Conservation (phyloP, 2,329 filamentous ascomycete genomes). For the Didymella pomorum region DNA sequence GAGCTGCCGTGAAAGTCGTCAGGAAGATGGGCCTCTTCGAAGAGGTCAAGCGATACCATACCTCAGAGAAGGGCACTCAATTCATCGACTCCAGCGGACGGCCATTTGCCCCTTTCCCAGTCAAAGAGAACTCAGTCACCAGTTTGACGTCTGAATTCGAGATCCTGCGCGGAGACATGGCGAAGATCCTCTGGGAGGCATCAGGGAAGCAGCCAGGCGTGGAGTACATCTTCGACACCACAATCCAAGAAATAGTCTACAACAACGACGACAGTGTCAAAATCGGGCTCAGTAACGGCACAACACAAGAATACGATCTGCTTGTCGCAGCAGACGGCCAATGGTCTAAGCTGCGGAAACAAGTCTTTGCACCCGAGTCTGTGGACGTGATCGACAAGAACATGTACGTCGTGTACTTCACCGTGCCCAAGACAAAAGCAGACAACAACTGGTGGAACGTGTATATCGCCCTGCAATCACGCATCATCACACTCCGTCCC, state of each 20-base stretch:
- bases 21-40: conserved; percentile 50
- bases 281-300: conserved; percentile 56
- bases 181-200: conserved; percentile 40
- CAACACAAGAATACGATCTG: conserved; percentile 57
- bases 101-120: conserved; percentile 26
- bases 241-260: conserved; percentile 36
- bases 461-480: conserved; percentile 49
- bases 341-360: conserved; percentile 55
- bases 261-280: conserved; percentile 50
- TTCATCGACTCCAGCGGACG: conserved; percentile 39
- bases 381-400: conserved; percentile 29
- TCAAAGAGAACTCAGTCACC: conserved; percentile 26
- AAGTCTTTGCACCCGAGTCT: conserved; percentile 33
- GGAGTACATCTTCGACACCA: conserved; percentile 24
- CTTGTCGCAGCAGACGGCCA: conserved; percentile 66
- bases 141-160: conserved; percentile 34
- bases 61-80: conserved; percentile 51
- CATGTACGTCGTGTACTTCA: conserved; percentile 50
- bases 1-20: conserved; percentile 52
- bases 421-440: conserved; percentile 42
- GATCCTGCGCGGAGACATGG: conserved; percentile 44
- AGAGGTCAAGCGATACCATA: conserved; percentile 44
- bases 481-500: conserved; percentile 36
- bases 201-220: conserved; percentile 8
- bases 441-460: conserved; percentile 47